phyloP scores from a whole-genome alignment of 2,329 filamentous ascomycete genomes.

The Pseudogymnoascus sp. region DNA sequence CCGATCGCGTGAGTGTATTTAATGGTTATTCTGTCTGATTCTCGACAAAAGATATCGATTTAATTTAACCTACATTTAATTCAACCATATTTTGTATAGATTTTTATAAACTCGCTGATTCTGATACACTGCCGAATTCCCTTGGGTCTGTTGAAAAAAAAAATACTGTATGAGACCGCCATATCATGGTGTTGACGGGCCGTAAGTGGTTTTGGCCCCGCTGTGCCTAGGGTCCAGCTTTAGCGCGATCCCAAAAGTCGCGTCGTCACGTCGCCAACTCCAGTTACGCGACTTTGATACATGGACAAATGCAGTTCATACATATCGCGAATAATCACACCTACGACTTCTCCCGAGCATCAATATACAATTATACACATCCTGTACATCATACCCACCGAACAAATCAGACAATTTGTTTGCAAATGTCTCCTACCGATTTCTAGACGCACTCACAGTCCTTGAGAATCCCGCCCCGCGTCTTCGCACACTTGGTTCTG shows the following conservation, averaged over 20 bases:
- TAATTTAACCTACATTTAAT: too few species aligned
- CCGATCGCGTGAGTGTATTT: too few species aligned
- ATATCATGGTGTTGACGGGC: background rate
- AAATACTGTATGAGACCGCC: background rate
- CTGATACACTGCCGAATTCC: too few species aligned
- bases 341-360: background rate
- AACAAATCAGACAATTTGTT: background rate
- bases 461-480: background rate
- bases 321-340: background rate
- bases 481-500: background rate
- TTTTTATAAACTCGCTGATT: too few species aligned
- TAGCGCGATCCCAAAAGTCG: slow-evolving; percentile 5
- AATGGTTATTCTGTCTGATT: too few species aligned
- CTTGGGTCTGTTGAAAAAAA: too few species aligned
- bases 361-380: slow-evolving; percentile 7
- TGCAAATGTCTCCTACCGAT: background rate
- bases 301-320: slow-evolving; percentile 1
- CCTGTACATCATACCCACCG: background rate
- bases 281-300: slow-evolving; percentile 9
- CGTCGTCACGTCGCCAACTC: slow-evolving; percentile 8
- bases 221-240: background rate
- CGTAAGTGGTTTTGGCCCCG: background rate
- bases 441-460: background rate
- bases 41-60: too few species aligned
- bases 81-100: too few species aligned